Evolutionary conservation across 1,139 yeast species (phyloP).

Genomic region (Taphrina wiesneri): DNA sequence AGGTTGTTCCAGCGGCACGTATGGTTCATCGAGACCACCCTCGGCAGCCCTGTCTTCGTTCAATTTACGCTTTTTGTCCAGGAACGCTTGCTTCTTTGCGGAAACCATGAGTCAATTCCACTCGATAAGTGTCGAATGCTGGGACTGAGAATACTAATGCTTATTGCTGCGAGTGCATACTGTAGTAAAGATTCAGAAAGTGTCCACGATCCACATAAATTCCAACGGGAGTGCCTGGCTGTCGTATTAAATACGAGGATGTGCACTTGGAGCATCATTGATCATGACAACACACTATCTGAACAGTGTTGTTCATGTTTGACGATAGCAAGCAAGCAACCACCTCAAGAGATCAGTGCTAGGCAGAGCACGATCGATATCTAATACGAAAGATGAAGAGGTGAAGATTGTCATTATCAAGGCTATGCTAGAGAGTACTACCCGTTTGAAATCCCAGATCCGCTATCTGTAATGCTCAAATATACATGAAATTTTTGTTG

Average conservation of each 20-base stretch:
- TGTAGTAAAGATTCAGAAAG: neutral
- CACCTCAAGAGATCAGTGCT: no score
- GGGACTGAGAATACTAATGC: no score
- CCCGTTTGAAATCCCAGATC: neutral
- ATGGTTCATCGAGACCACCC: neutral
- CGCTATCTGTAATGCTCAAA: neutral
- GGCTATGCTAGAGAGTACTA: neutral
- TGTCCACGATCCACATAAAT: neutral
- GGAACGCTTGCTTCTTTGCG: conserved; percentile 31
- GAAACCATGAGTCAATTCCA: conserved; percentile 16
- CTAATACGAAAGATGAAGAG: no score
- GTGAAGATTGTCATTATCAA: neutral
- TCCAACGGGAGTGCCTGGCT: conserved; percentile 4
- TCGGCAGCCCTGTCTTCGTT: conserved; percentile 2
- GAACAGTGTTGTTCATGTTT: no score
- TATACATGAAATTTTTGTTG: neutral
- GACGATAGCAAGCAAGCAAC: no score
- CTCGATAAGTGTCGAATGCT: no score
- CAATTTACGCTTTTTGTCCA: conserved; percentile 21
- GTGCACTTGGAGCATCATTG: neutral
- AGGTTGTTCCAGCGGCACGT: conserved; percentile 2
- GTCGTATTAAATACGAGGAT: neutral
- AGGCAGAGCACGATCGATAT: no score
- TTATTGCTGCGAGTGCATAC: neutral
- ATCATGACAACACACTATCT: no score